Base-by-base conservation (phyloP, 352 stramenopile species). In the Aphanomyces cochlioides region DNA sequence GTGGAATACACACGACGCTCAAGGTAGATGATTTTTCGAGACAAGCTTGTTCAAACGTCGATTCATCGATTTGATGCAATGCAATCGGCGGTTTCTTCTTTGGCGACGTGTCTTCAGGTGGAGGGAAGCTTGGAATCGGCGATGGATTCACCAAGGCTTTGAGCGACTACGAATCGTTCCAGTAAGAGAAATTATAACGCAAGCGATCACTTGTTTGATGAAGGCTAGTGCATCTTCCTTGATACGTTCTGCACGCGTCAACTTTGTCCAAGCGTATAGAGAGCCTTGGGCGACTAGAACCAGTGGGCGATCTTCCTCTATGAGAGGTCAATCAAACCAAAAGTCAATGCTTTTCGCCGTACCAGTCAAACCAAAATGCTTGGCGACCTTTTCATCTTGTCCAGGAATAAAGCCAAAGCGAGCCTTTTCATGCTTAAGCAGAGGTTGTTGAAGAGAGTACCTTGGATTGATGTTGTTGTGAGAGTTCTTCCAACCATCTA, bases 381-480 rank as follows among this genome's bases (percentile, higher is more conserved):
- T 84, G 67, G 79, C 77, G 19, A 92, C 82, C 72, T 93, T 90
- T 56, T 73, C 74, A 54, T 93, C 83, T n/a, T 56, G 80, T 6
- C 78, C 81, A 19, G 84, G 71, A 5, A 92, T 80, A 63, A 90
- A 90, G 0, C 56, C 84, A 34, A 91, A 68, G 34, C 83, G 77
- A 38, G 89, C 85, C 0, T 69, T 41, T 28, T 13, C 19, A 58
- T 58, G 15, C 1, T 19, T 5, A 38, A 59, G 6, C 21, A 12
- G 7, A 5, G 38, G 34, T 58, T 69, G 28, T 0, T 74, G 79
- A 0, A 74, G 75, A 13, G 56, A 10, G 17, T 58, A 47, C 12
- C 54, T 88, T 90, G 65, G 81, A 85, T 72, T 86, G 87, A 39
- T 56, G 58, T 48, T 8, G 38, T 38, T 90, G 73, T 1, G 85